These are phyloP conservation scores for Oldenlandia corymbosa DNA, from an alignment of 257 asterid species.

Conservation along the genomic window DNA sequence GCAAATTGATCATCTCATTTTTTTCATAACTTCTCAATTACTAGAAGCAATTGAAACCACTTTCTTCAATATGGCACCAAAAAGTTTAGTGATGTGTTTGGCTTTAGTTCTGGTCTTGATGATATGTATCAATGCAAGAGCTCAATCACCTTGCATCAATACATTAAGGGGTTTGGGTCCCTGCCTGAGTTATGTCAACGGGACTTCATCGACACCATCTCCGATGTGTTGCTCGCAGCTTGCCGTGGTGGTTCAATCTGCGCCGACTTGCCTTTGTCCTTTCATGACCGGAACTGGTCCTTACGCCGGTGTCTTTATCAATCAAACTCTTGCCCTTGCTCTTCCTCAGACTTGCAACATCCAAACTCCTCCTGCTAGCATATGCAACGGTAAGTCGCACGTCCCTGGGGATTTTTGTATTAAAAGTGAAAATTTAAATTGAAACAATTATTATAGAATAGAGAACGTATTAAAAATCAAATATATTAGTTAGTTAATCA, in stretches of 20 bases:
- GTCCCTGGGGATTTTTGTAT: too few relatives aligned
- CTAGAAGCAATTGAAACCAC: not conserved
- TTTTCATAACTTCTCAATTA: not conserved
- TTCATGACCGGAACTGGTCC: slow-evolving; percentile 33
- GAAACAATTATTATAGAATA: too few relatives aligned
- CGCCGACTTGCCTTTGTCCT: slow-evolving; percentile 51
- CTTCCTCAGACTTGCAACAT: slow-evolving; percentile 49
- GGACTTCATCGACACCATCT: slow-evolving; percentile 46
- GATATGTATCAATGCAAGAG: slow-evolving; percentile 16
- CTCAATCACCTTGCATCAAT: slow-evolving; percentile 42
- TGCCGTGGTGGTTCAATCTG: slow-evolving; percentile 28
- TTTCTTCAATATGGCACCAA: slow-evolving; percentile 8
- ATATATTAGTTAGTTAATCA: too few relatives aligned
- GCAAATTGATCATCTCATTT: not conserved
- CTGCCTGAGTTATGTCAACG: slow-evolving; percentile 44
- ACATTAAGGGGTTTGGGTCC: slow-evolving; percentile 46
- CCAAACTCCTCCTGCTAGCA: slow-evolving; percentile 45
- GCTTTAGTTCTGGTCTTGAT: slow-evolving; percentile 7
- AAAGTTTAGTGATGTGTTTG: slow-evolving; percentile 14
- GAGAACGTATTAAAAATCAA: too few relatives aligned
- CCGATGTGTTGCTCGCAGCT: slow-evolving; percentile 53
- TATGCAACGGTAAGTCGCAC: slow-evolving; percentile 39
- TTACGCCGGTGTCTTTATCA: slow-evolving; percentile 34
- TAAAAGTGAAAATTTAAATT: too few relatives aligned
- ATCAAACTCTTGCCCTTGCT: slow-evolving; percentile 46